A percentile compares a stretch with the other conserved stretches of the same genome.
These are phyloP conservation scores for Citrus sp. DNA, from an alignment of 345 rosid genomes.

Conservation along the genomic window DNA sequence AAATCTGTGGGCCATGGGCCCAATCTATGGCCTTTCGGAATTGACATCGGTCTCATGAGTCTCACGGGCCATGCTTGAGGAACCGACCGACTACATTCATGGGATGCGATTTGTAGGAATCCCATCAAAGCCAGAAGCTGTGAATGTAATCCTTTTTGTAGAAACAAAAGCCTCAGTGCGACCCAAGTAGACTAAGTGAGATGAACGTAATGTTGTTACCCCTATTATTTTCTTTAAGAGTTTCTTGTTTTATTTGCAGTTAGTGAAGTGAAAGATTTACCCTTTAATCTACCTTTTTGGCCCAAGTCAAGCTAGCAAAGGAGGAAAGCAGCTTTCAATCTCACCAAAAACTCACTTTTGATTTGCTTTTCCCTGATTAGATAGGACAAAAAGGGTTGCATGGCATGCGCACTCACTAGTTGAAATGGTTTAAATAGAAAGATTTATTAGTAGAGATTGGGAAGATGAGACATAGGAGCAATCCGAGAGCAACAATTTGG, in stretches of 20 bases:
- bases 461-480: background rate
- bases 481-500: too few relatives aligned
- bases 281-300: background rate
- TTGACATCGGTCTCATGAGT: too few relatives aligned
- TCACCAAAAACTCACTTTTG: background rate
- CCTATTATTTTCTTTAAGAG: background rate
- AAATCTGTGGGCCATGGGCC: background rate
- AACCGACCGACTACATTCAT: background rate
- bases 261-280: background rate
- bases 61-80: too few relatives aligned
- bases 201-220: background rate
- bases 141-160: too few relatives aligned
- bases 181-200: background rate
- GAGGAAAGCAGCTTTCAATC: background rate
- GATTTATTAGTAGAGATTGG: background rate
- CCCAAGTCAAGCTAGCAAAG: background rate
- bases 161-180: background rate
- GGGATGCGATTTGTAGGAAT: background rate
- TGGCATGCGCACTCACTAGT: background rate
- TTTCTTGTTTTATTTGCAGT: background rate
- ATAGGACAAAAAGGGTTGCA: background rate
- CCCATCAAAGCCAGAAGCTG: background rate
- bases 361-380: background rate
- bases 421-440: background rate
- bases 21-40: background rate